Evolutionary conservation across 345 rosid species (phyloP).

Genomic region (Firmiana major): DNA sequence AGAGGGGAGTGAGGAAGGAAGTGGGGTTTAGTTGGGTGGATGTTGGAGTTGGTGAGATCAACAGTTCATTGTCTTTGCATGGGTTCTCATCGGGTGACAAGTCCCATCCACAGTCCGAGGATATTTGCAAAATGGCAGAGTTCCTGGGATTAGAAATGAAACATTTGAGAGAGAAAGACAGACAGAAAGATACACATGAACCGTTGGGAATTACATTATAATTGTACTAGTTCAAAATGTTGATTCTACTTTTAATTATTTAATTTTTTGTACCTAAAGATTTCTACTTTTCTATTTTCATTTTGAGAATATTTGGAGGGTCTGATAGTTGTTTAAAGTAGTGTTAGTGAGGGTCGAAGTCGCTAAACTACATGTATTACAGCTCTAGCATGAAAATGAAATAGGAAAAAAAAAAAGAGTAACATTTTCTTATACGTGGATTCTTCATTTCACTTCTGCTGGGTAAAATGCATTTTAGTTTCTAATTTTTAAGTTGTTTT

Average conservation of each 20-base stretch:
- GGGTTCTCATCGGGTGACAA: slow-evolving; percentile 80
- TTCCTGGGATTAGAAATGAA: slow-evolving; percentile 59
- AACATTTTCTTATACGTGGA: background rate
- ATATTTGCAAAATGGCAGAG: slow-evolving; percentile 52
- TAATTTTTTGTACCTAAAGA: too few species aligned
- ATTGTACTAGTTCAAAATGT: background rate
- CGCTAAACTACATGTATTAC: background rate
- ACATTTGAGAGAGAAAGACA: slow-evolving; percentile 27
- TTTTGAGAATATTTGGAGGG: background rate
- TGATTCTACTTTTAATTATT: background rate
- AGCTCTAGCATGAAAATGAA: background rate
- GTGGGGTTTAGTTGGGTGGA: slow-evolving; percentile 85
- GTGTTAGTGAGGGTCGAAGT: background rate
- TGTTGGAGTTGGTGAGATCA: slow-evolving; percentile 35
- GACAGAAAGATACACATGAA: background rate
- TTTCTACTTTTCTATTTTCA: background rate
- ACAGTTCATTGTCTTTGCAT: slow-evolving; percentile 44
- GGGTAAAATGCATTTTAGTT: too few species aligned
- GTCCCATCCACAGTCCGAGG: slow-evolving; percentile 54
- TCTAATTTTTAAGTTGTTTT: too few species aligned
- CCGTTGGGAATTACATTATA: background rate
- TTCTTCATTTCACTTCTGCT: too few species aligned
- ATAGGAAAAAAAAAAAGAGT: background rate
- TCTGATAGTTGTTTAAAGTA: background rate
- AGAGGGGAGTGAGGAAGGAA: slow-evolving; percentile 75